These are phyloP conservation scores for Prunus yedoensis DNA, from an alignment of 331 rosid species.

Conservation along the genomic window DNA sequence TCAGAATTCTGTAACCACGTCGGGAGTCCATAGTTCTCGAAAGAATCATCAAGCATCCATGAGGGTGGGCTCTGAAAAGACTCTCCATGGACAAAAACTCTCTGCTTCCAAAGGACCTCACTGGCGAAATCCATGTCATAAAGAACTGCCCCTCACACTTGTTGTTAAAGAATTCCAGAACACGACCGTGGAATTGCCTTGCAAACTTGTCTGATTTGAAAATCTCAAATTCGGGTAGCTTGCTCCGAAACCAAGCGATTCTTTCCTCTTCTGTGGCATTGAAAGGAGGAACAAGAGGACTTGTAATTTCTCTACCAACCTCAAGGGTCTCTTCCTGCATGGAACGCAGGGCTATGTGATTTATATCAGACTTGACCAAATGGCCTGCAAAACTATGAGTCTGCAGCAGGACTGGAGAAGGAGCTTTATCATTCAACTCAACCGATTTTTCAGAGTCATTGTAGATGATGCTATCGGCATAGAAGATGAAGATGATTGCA, in stretches of 20 bases:
- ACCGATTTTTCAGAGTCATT: conserved; percentile 13
- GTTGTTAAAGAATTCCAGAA: conserved; percentile 41
- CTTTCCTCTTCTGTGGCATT: conserved; percentile 52
- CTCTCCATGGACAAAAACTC: conserved; percentile 56
- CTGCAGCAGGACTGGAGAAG: conserved; percentile 19
- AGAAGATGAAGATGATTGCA: conserved; percentile 41
- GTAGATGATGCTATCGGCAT: conserved; percentile 19
- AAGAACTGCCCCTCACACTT: conserved; percentile 66
- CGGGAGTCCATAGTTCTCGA: conserved; percentile 66
- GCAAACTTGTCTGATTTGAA: conserved; percentile 50
- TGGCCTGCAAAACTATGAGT: conserved; percentile 1
- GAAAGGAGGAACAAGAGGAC: conserved; percentile 40
- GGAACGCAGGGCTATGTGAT: conserved; percentile 17
- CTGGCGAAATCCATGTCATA: conserved; percentile 83
- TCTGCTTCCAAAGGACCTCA: conserved; percentile 44
- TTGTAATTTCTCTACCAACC: conserved; percentile 22
- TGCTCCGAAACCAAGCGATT: conserved; percentile 57
- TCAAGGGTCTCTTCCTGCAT: conserved; percentile 34
- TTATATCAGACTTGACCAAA: conserved; percentile 21
- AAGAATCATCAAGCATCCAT: conserved; percentile 63
- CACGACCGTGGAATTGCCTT: conserved; percentile 49
- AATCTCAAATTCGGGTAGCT: conserved; percentile 52
- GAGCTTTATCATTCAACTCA: not conserved
- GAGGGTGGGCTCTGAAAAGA: conserved; percentile 61
- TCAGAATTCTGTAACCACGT: conserved; percentile 47